Evolutionary conservation across 805 yeast species (phyloP).

Genomic region (Candida ascalaphidarum): DNA sequence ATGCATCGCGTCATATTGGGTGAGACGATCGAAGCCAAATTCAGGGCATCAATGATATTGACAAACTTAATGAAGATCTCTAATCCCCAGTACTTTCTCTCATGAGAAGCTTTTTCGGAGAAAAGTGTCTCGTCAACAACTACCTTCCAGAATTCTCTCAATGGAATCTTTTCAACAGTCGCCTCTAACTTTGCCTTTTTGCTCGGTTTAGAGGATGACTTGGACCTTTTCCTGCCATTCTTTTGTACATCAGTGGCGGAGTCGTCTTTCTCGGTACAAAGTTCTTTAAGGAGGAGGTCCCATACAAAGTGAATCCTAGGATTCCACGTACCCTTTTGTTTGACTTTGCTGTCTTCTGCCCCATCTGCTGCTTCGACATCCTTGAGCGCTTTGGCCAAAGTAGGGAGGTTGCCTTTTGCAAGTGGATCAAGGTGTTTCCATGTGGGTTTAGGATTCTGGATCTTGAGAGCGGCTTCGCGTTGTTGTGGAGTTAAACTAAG

Average conservation of each 20-base stretch:
- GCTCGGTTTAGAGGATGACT: constrained; percentile 15
- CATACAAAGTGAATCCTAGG: constrained; percentile 74
- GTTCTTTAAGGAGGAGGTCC: constrained; percentile 46
- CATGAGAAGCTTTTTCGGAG: constrained; percentile 68
- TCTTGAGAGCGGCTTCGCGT: constrained; percentile 3
- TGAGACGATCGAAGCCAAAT: constrained; percentile 34
- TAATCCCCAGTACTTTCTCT: constrained; percentile 81
- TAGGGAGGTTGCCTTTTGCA: constrained; percentile 54
- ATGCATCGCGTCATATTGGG: constrained; percentile 64
- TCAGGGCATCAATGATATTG: constrained; percentile 7
- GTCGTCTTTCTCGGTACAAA: constrained; percentile 9
- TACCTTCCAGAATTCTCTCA: constrained; percentile 67
- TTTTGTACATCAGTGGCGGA: constrained; percentile 15
- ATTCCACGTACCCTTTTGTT: constrained; percentile 61
- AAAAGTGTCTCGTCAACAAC: constrained; percentile 78
- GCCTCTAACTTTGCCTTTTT: constrained; percentile 6
- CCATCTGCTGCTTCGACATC: constrained; percentile 40
- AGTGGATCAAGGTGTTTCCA: constrained; percentile 78
- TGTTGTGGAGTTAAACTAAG: constrained; percentile 21
- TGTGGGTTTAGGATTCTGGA: constrained; percentile 12
- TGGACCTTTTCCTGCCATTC: constrained; percentile 24
- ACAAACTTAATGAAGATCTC: constrained; percentile 54
- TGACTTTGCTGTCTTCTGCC: constrained; percentile 23
- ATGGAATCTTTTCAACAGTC: constrained; percentile 21
- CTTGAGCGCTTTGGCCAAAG: constrained; percentile 54